Evolutionary conservation across 768 basidiomycete species (phyloP).

Genomic region (Mrakia frigida): DNA sequence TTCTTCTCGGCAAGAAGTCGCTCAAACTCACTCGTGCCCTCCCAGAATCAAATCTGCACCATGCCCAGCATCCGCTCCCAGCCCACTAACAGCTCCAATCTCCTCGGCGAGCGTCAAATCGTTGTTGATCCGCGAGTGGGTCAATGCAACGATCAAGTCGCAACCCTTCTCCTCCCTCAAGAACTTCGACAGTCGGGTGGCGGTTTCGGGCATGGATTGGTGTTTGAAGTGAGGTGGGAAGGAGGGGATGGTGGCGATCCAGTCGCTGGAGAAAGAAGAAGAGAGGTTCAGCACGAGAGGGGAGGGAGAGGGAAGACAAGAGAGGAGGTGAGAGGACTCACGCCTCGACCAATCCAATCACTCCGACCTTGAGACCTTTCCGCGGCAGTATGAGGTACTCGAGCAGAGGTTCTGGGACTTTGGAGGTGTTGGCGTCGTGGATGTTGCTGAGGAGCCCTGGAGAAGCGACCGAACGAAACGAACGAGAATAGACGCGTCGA

Average conservation of each 20-base stretch:
- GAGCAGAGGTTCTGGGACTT: constrained; percentile 58
- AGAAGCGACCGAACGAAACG: no score
- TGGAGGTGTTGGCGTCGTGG: constrained; percentile 60
- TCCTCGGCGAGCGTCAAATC: constrained; percentile 43
- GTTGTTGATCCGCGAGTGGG: constrained; percentile 64
- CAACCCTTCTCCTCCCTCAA: constrained; percentile 69
- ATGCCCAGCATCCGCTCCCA: background rate
- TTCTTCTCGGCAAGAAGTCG: background rate
- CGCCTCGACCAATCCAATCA: constrained; percentile 86
- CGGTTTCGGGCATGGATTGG: constrained; percentile 67
- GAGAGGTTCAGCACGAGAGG: background rate
- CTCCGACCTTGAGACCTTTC: constrained; percentile 63
- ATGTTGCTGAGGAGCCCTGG: constrained; percentile 91
- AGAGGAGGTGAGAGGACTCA: constrained; percentile 44
- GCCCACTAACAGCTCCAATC: constrained; percentile 38
- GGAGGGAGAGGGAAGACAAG: background rate
- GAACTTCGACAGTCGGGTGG: constrained; percentile 62
- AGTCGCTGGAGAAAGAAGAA: constrained; percentile 54
- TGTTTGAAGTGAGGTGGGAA: constrained; percentile 79
- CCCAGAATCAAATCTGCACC: constrained; percentile 26
- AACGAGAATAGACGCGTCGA: background rate
- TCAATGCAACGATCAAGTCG: constrained; percentile 78
- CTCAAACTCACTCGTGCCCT: constrained; percentile 21
- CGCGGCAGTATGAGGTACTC: constrained; percentile 65
- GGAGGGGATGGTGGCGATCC: constrained; percentile 79